These are phyloP conservation scores for Pulveroboletus ravenelii DNA, from an alignment of 768 basidiomycete species.

Conservation along the genomic window DNA sequence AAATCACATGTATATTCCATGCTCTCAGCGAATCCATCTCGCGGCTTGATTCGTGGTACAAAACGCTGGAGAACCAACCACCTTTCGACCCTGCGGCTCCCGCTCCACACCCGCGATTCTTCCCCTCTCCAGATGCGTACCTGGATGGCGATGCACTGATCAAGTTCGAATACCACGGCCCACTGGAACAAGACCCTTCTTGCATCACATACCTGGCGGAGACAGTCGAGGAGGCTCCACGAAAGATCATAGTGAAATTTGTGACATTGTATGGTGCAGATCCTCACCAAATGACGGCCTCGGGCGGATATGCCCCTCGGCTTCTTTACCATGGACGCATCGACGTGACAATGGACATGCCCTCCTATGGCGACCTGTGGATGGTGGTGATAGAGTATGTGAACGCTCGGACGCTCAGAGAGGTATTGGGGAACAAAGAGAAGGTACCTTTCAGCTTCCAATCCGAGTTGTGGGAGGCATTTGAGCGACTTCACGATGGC, in stretches of 20 bases:
- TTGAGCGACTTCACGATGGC: slow-evolving; percentile 24
- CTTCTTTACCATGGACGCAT: slow-evolving; percentile 29
- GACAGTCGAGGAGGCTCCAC: no score
- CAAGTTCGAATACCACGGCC: no score
- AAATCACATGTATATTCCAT: slow-evolving; percentile 19
- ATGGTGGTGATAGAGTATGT: slow-evolving; percentile 40
- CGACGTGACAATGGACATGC: neutral
- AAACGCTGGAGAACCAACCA: neutral
- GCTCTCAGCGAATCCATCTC: slow-evolving; percentile 15
- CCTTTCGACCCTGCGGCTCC: no score
- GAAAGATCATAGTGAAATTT: slow-evolving; percentile 4
- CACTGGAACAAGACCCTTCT: no score
- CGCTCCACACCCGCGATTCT: no score
- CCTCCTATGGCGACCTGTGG: slow-evolving; percentile 12
- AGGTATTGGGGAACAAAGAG: no score
- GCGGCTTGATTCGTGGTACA: slow-evolving; percentile 21
- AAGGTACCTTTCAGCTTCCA: slow-evolving; percentile 10
- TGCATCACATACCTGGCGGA: no score
- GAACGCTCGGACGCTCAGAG: slow-evolving; percentile 8
- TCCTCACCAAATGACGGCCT: slow-evolving; percentile 31
- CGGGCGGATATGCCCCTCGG: slow-evolving; percentile 23
- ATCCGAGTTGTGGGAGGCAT: slow-evolving; percentile 15
- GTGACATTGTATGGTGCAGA: slow-evolving; percentile 29
- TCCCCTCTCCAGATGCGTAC: no score
- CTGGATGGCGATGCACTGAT: no score